These are phyloP conservation scores for Neospora caninum DNA, from an alignment of 169 alveolate species.

Conservation along the genomic window DNA sequence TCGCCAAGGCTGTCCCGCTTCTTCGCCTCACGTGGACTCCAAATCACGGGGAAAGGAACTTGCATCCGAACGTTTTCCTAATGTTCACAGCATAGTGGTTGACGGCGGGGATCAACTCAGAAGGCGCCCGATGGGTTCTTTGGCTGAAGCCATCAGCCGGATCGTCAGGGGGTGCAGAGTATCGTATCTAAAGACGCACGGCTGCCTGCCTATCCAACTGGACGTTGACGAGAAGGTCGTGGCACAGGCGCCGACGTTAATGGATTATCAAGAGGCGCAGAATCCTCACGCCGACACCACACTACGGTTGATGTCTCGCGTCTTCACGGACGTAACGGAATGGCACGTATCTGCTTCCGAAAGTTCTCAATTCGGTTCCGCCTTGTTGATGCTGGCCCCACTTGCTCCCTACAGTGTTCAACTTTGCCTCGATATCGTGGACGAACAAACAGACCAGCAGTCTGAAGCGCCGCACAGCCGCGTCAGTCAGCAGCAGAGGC, in stretches of 20 bases:
- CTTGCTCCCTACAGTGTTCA: conserved; percentile 10
- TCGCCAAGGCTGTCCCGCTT: no score
- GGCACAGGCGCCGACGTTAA: conserved; percentile 1
- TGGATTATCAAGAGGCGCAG: neutral
- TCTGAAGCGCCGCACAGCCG: neutral
- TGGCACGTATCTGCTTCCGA: neutral
- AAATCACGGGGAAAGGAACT: no score
- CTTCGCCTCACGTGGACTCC: neutral
- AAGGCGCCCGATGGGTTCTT: conserved; percentile 29
- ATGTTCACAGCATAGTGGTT: conserved; percentile 22
- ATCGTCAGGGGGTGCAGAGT: neutral
- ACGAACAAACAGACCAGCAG: conserved; percentile 16
- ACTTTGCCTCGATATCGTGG: conserved; percentile 16
- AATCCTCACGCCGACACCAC: neutral
- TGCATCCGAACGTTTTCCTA: neutral
- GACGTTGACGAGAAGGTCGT: neutral
- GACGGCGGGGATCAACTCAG: conserved; percentile 42
- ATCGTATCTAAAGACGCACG: neutral
- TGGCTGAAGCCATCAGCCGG: neutral
- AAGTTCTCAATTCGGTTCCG: conserved; percentile 68
- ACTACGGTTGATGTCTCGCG: neutral
- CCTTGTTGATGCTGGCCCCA: conserved; percentile 70
- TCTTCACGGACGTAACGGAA: neutral
- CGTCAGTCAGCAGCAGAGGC: no score
- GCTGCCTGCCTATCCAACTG: neutral